Base-by-base conservation (phyloP, 108 stramenopile species). In the Nitzschia putrida region DNA sequence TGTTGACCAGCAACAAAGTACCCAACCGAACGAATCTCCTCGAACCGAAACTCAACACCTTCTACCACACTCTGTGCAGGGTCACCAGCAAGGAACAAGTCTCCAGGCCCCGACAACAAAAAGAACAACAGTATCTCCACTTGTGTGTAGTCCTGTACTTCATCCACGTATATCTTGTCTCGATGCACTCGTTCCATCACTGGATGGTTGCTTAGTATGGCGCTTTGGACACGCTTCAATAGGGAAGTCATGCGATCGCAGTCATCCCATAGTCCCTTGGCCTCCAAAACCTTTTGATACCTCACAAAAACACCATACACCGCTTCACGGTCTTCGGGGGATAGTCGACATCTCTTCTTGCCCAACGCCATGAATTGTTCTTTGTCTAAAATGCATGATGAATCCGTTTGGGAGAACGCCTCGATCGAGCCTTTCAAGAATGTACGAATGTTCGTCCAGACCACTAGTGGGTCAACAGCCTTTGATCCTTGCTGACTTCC, bases 351-450 rank as follows among this genome's bases (percentile, higher is more conserved):
- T 26, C 83, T 57, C 37, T 72, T 71, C 45, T 74, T 60, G 39
- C 80, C 79, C 20, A 83, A 69, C 47, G 24, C 49, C 53, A 84
- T n/a, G 47, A 81, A 88, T 37, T 81, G 52, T 21, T 80, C 80
- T 14, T 70, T 37, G 26, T 74, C 42, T 13, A 88, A 47, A 29
- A 34, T 34, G 4, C 29, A 34, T 34, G 29, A 67, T 18, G 37
- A 12, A 12, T 63, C 49, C 0, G 44, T 53, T 70, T 34, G 29
- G 3, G 29, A 57, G 22, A 72, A 65, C 49, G 87, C 87, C 52
- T 84, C 84, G 23, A 82, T 78, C 7, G 84, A 85, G 41, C 87
- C 87, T 49, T 88, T 88, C 45, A 88, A 59, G 63, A 84, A 84
- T 10, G 77, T 74, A 24, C 78, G 68, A 66, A 88, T 88, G 9